Conservation (phyloP, 2,329 filamentous ascomycete genomes). For the Colletotrichum sp. region DNA sequence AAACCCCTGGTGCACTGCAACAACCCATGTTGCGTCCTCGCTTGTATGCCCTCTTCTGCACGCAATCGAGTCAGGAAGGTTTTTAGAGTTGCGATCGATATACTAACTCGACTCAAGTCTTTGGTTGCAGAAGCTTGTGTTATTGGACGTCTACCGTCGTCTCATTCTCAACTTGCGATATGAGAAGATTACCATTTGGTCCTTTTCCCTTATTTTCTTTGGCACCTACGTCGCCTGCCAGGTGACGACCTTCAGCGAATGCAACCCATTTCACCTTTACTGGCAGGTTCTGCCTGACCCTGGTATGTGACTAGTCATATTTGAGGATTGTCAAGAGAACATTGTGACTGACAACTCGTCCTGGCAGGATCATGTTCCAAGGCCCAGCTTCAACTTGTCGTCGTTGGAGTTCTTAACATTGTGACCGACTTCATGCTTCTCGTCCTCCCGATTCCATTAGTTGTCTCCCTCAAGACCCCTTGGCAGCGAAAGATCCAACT, state of each 20-base stretch:
- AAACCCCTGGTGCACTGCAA: not conserved
- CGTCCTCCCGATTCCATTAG: slow-evolving; percentile 32
- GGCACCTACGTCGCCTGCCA: slow-evolving; percentile 35
- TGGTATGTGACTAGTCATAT: slow-evolving; percentile 26
- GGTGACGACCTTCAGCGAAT: slow-evolving; percentile 38
- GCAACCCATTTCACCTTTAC: slow-evolving; percentile 55
- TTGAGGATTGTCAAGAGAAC: not conserved
- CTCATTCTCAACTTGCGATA: slow-evolving; percentile 26
- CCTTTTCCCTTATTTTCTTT: slow-evolving; percentile 31
- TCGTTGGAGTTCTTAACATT: slow-evolving; percentile 37
- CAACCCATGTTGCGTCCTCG: not conserved
- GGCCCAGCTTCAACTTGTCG: slow-evolving; percentile 36
- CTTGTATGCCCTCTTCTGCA: not conserved
- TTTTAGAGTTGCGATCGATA: not conserved
- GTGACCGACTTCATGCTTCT: slow-evolving; percentile 35
- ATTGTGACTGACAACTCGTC: not conserved
- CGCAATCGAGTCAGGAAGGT: not conserved
- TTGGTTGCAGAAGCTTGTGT: slow-evolving; percentile 33
- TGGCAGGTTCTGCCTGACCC: slow-evolving; percentile 57
- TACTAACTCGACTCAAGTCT: slow-evolving; percentile 23
- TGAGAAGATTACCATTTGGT: slow-evolving; percentile 28
- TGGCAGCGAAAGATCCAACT: slow-evolving; percentile 36
- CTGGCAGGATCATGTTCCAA: slow-evolving; percentile 29
- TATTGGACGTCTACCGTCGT: slow-evolving; percentile 30
- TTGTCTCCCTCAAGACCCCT: slow-evolving; percentile 32